Evolutionary conservation across 2,329 filamentous ascomycete genomes (phyloP).

Genomic region (Fusarium dlaminii): DNA sequence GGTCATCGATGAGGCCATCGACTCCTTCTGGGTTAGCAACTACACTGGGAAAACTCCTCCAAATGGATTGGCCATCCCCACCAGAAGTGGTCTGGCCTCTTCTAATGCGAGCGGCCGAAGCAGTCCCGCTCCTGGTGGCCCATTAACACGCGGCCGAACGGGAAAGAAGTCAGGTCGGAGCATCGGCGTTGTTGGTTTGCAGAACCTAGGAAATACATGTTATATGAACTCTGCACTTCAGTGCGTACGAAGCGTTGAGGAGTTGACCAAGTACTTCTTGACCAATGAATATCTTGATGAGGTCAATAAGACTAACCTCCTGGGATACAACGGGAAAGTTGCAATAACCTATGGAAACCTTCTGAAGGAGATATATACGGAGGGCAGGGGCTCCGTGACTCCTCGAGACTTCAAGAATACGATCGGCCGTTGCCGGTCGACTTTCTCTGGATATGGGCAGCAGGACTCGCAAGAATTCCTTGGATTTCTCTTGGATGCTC

Average conservation of each 20-base stretch:
- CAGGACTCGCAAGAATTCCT: conserved; percentile 98
- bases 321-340: conserved; percentile 86
- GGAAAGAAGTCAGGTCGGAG: conserved; percentile 76
- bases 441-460: conserved; percentile 94
- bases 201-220: conserved; percentile 95
- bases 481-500: conserved; percentile 90
- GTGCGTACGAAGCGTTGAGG: conserved; percentile 91
- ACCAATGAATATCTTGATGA: conserved; percentile 78
- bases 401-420: conserved; percentile 85
- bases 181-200: conserved; percentile 81
- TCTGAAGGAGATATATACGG: conserved; percentile 80
- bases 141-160: conserved; percentile 75
- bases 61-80: conserved; percentile 51
- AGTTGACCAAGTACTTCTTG: conserved; percentile 92
- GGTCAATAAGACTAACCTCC: conserved; percentile 84
- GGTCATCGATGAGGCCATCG: conserved; percentile 83
- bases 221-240: conserved; percentile 99
- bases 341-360: conserved; percentile 85
- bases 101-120: conserved; percentile 68
- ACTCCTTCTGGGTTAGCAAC: conserved; percentile 63
- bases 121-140: conserved; percentile 69
- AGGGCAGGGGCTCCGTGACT: conserved; percentile 73
- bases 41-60: conserved; percentile 49
- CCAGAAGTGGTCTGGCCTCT: conserved; percentile 40
- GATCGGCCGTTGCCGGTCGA: conserved; percentile 81